A percentile compares a stretch with the other conserved stretches of the same genome.
Evolutionary conservation across 1,284 basidiomycete genomes (phyloP).

Genomic region (Ganoderma meredithae): DNA sequence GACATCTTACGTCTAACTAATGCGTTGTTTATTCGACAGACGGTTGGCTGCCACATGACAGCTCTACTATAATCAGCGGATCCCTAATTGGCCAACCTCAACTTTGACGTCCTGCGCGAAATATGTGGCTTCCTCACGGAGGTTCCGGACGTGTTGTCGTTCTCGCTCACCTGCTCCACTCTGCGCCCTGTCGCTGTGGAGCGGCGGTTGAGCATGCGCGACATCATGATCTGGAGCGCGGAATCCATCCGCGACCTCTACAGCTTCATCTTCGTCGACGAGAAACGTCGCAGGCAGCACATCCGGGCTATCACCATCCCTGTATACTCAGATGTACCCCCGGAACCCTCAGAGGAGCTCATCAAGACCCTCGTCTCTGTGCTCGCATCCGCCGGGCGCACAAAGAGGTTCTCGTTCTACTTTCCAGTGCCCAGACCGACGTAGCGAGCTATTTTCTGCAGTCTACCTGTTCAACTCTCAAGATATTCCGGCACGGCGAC

Average conservation of each 20-base stretch:
- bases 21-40: no score
- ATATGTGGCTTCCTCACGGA: not conserved
- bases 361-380: not conserved
- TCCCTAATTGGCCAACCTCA: not conserved
- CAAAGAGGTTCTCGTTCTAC: no score
- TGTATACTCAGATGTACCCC: not conserved
- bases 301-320: not conserved
- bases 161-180: not conserved
- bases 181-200: not conserved
- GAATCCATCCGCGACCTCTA: not conserved
- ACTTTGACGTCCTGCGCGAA: not conserved
- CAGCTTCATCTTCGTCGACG: not conserved
- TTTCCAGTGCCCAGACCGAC: no score
- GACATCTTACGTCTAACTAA: no score
- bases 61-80: no score
- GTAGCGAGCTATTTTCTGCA: no score
- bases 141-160: not conserved
- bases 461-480: no score
- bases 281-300: not conserved
- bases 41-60: no score
- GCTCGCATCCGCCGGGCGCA: not conserved
- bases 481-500: no score
- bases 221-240: not conserved
- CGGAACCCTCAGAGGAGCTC: not conserved
- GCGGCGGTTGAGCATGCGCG: not conserved